These are phyloP conservation scores for Adansonia madagascariensis DNA, from an alignment of 441 rosid genomes.

Conservation along the genomic window DNA sequence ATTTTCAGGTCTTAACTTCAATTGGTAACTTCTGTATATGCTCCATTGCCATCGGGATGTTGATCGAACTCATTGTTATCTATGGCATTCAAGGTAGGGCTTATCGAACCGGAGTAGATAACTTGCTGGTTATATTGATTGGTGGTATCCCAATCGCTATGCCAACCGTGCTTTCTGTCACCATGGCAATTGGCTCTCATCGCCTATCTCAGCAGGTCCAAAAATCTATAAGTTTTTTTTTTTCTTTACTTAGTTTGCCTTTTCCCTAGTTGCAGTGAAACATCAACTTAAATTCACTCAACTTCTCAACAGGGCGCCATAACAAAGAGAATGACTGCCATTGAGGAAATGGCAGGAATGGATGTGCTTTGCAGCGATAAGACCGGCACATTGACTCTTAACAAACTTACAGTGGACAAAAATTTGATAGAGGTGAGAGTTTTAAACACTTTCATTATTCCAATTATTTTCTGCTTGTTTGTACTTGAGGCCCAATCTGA, in stretches of 20 bases:
- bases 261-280: neutral
- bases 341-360: conserved; percentile 75
- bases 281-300: neutral
- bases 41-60: conserved; percentile 44
- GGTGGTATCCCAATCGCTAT: conserved; percentile 78
- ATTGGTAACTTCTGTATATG: conserved; percentile 54
- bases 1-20: conserved; percentile 44
- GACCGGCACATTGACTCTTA: conserved; percentile 64
- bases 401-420: conserved; percentile 60
- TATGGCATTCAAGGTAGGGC: conserved; percentile 35
- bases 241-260: neutral
- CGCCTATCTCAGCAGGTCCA: conserved; percentile 58
- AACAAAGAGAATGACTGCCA: conserved; percentile 73
- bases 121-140: conserved; percentile 49
- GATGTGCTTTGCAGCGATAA: conserved; percentile 74
- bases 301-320: conserved; percentile 53
- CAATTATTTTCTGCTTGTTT: neutral
- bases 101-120: conserved; percentile 52
- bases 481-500: neutral
- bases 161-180: conserved; percentile 68
- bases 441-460: neutral
- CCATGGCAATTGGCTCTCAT: conserved; percentile 71
- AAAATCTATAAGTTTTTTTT: neutral
- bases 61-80: conserved; percentile 43
- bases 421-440: conserved; percentile 52